Evolutionary conservation across 2,329 filamentous ascomycete species (phyloP).

Genomic region (Aspergillus awamori): DNA sequence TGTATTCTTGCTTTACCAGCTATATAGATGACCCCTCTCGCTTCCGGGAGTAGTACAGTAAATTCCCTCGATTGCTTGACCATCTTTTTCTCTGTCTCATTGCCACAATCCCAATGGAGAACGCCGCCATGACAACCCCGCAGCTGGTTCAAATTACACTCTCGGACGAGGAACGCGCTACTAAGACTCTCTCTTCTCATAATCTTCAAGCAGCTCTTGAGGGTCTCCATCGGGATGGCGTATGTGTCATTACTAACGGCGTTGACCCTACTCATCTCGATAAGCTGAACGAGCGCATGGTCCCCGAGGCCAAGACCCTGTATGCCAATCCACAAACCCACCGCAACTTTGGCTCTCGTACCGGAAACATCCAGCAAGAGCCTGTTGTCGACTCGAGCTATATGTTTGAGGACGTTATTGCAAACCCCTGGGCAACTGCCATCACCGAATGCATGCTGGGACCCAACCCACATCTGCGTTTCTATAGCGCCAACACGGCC

Average conservation of each 20-base stretch:
- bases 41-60: neutral
- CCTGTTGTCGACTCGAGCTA: slow-evolving; percentile 39
- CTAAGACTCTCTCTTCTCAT: slow-evolving; percentile 23
- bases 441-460: slow-evolving; percentile 44
- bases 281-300: slow-evolving; percentile 34
- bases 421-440: slow-evolving; percentile 43
- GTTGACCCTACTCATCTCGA: slow-evolving; percentile 37
- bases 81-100: neutral
- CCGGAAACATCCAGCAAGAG: slow-evolving; percentile 47
- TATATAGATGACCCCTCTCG: neutral
- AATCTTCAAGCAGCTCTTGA: slow-evolving; percentile 28
- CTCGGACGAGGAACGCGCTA: slow-evolving; percentile 17
- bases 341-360: slow-evolving; percentile 32
- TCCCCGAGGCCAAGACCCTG: slow-evolving; percentile 37
- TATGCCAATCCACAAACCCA: slow-evolving; percentile 29
- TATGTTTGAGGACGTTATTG: slow-evolving; percentile 43
- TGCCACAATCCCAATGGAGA: neutral
- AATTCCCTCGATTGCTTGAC: neutral
- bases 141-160: slow-evolving; percentile 5
- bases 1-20: neutral
- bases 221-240: slow-evolving; percentile 40
- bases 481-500: slow-evolving; percentile 46
- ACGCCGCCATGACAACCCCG: neutral
- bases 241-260: slow-evolving; percentile 44
- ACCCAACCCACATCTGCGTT: slow-evolving; percentile 40